Evolutionary conservation across 352 stramenopile species (phyloP).

Genomic region (Blastocystis sp.): DNA sequence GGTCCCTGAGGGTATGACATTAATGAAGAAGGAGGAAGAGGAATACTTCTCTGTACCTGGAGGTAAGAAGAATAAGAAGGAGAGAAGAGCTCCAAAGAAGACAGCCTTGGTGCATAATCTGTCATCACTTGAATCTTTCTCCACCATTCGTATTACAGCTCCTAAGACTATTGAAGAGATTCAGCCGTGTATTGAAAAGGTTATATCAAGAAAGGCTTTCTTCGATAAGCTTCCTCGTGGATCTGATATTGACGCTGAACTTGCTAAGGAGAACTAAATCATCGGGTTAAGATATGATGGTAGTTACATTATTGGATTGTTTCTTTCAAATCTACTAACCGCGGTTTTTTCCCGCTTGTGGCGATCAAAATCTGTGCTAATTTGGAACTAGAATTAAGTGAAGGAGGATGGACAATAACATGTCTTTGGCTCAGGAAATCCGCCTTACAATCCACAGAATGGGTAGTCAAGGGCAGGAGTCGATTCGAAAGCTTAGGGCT

Average conservation of each 20-base stretch:
- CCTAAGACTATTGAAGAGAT: conserved; percentile 31
- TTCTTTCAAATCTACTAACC: not conserved
- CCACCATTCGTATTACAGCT: conserved; percentile 4
- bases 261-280: conserved; percentile 44
- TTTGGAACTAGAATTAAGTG: not conserved
- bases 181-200: not conserved
- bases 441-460: conserved; percentile 6
- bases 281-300: not conserved
- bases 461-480: not conserved
- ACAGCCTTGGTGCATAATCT: conserved; percentile 12
- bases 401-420: conserved; percentile 48
- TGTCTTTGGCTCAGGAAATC: conserved; percentile 14
- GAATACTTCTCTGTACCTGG: not conserved
- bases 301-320: conserved; percentile 26
- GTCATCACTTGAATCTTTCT: conserved; percentile 38
- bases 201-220: conserved; percentile 53
- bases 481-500: not conserved
- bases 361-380: not conserved
- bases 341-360: conserved; percentile 1
- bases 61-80: conserved; percentile 35
- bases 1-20: conserved; percentile 38
- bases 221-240: conserved; percentile 64
- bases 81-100: conserved; percentile 37
- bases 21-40: conserved; percentile 64
- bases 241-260: conserved; percentile 20